A percentile compares a stretch with the other conserved stretches of the same genome.
These are phyloP conservation scores for Akebia trifoliata DNA, from an alignment of 164 flowering plant genomes.

Conservation along the genomic window DNA sequence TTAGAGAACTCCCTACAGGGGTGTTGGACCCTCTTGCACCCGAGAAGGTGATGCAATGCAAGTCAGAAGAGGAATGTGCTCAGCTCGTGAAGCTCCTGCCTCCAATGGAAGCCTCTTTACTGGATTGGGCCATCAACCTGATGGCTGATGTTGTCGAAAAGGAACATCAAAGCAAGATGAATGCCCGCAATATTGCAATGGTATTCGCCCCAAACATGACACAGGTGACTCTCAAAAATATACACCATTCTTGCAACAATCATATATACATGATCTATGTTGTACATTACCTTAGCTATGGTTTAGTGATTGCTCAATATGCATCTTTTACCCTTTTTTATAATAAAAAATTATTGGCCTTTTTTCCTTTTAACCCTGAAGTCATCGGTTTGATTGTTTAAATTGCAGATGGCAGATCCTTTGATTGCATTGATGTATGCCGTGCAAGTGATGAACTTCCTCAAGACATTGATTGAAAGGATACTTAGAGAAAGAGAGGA, in stretches of 20 bases:
- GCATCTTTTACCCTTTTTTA: no score
- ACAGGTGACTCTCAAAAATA: no score
- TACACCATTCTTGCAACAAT: no score
- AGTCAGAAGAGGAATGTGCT: constrained; percentile 66
- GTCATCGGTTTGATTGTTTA: no score
- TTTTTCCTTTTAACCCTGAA: no score
- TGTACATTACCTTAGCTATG: no score
- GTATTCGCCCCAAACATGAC: constrained; percentile 92
- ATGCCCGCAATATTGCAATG: constrained; percentile 77
- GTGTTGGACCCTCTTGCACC: constrained; percentile 70
- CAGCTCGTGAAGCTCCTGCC: constrained; percentile 63
- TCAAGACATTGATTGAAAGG: constrained; percentile 59
- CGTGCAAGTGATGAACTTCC: constrained; percentile 89
- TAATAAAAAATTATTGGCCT: no score
- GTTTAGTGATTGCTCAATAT: no score
- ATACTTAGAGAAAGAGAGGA: constrained; percentile 59
- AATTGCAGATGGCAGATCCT: constrained; percentile 82
- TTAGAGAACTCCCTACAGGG: constrained; percentile 80
- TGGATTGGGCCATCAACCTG: constrained; percentile 86
- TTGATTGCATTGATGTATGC: constrained; percentile 85
- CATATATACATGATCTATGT: no score
- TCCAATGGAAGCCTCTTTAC: constrained; percentile 65
- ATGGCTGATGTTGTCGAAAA: constrained; percentile 85
- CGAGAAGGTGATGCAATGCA: constrained; percentile 74
- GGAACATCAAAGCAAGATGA: constrained; percentile 75